These are phyloP conservation scores for Lactarius sp. DNA, from an alignment of 768 basidiomycete genomes.

Conservation along the genomic window DNA sequence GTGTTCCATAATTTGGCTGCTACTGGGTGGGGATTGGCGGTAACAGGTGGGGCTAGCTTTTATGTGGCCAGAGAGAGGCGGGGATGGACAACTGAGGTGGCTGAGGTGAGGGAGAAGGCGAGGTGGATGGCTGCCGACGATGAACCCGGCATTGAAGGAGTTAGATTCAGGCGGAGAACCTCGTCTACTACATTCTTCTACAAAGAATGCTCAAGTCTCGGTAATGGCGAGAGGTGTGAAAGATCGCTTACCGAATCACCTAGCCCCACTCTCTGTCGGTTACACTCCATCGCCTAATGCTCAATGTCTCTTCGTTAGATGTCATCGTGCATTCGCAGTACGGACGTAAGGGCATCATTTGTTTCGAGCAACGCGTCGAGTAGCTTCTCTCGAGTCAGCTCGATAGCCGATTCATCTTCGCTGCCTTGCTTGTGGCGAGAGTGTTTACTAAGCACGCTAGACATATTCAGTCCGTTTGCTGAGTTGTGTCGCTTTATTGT, in stretches of 20 bases:
- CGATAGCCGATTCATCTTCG: slow-evolving; percentile 32
- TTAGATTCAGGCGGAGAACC: no score
- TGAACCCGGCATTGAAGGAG: no score
- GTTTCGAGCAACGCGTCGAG: slow-evolving; percentile 59
- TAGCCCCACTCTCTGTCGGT: slow-evolving; percentile 60
- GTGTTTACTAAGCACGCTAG: background rate
- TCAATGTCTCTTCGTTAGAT: slow-evolving; percentile 45
- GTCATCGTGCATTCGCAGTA: slow-evolving; percentile 56
- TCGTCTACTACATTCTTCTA: no score
- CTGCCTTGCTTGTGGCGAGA: slow-evolving; percentile 5
- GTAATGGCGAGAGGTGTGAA: no score
- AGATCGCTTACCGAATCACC: slow-evolving; percentile 48
- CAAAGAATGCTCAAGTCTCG: no score
- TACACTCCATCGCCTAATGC: slow-evolving; percentile 61
- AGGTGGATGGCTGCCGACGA: no score
- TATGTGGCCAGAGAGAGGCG: slow-evolving; percentile 30
- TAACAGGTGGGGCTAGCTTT: slow-evolving; percentile 35
- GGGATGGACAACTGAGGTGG: slow-evolving; percentile 31
- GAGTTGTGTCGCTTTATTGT: slow-evolving; percentile 7
- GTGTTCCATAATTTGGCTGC: slow-evolving; percentile 26
- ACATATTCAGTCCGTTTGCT: background rate
- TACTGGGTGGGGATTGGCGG: slow-evolving; percentile 34
- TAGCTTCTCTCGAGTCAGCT: slow-evolving; percentile 62
- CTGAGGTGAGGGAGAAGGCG: slow-evolving; percentile 29
- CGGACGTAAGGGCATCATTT: no score